Conservation (phyloP, 345 rosid species). For the Trapa bicornis region DNA sequence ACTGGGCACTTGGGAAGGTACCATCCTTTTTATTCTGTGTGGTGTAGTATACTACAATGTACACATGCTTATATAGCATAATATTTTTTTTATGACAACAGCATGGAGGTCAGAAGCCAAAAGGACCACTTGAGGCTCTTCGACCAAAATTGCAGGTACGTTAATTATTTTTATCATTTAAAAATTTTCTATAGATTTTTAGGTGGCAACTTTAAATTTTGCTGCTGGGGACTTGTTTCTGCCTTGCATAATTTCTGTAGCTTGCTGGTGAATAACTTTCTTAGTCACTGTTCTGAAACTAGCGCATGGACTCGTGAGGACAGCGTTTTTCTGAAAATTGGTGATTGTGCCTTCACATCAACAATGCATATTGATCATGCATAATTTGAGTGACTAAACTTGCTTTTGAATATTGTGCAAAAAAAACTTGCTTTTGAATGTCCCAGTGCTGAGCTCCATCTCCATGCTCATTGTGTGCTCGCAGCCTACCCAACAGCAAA, state of each 20-base stretch:
- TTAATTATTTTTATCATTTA: not conserved
- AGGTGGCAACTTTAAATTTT: not conserved
- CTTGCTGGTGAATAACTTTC: not conserved
- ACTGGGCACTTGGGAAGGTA: conserved; percentile 99
- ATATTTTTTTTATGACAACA: conserved; percentile 19
- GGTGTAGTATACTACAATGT: not conserved
- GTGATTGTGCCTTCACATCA: not conserved
- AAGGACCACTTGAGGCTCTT: conserved; percentile 98
- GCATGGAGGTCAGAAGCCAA: conserved; percentile 98
- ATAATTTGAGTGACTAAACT: not conserved
- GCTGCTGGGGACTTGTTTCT: not conserved
- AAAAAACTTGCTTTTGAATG: not conserved
- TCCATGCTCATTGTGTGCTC: conserved; percentile 1
- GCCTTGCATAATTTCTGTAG: not conserved
- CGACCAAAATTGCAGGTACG: conserved; percentile 94
- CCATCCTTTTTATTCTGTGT: not conserved
- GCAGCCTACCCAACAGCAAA: conserved; percentile 97
- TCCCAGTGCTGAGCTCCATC: not conserved
- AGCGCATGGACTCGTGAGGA: not conserved
- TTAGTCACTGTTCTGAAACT: not conserved
- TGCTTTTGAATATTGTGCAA: not conserved
- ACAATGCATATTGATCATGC: not conserved
- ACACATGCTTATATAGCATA: not conserved
- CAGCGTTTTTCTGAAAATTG: not conserved
- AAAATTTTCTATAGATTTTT: not conserved